phyloP scores from a whole-genome alignment of 2,329 filamentous ascomycete species.

The Ramichloridium luteum region DNA sequence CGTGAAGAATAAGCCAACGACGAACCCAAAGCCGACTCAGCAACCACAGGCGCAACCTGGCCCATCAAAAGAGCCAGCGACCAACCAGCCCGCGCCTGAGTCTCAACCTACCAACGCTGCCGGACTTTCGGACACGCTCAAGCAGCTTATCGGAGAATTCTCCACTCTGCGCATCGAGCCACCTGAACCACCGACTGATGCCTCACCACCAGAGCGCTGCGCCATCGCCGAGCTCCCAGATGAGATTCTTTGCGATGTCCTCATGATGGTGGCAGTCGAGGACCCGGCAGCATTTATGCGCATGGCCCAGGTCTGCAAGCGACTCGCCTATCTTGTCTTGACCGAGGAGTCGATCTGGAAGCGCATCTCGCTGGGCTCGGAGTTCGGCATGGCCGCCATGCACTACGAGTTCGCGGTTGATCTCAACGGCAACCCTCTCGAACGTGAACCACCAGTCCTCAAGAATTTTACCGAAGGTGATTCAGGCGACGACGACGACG shows the following conservation, averaged over 20 bases:
- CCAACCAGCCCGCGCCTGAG: too few species aligned
- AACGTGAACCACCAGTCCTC: constrained; percentile 1
- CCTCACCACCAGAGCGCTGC: constrained; percentile 61
- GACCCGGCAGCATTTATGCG: constrained; percentile 70
- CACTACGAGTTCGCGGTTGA: constrained; percentile 63
- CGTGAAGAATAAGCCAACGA: constrained; percentile 35
- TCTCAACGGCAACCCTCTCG: constrained; percentile 36
- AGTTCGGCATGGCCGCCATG: constrained; percentile 75
- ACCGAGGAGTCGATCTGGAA: constrained; percentile 84
- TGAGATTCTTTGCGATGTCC: constrained; percentile 71
- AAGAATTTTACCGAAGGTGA: not conserved
- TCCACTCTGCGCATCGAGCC: constrained; percentile 55
- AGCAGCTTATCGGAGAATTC: constrained; percentile 65
- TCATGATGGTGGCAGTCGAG: constrained; percentile 55
- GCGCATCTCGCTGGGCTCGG: constrained; percentile 53
- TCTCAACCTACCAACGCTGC: too few species aligned
- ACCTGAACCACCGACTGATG: constrained; percentile 56
- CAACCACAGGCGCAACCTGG: too few species aligned
- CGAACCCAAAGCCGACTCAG: too few species aligned
- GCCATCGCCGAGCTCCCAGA: constrained; percentile 66
- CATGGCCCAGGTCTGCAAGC: constrained; percentile 71
- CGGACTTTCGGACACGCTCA: constrained; percentile 43
- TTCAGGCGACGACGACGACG: constrained; percentile 14
- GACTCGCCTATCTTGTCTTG: constrained; percentile 69
- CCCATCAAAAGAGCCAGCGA: too few species aligned